Evolutionary conservation across 768 basidiomycete genomes (phyloP), one percentile per base, ranked within the genome.

Genomic region (Rubroboletus pulcherrimus): DNA sequence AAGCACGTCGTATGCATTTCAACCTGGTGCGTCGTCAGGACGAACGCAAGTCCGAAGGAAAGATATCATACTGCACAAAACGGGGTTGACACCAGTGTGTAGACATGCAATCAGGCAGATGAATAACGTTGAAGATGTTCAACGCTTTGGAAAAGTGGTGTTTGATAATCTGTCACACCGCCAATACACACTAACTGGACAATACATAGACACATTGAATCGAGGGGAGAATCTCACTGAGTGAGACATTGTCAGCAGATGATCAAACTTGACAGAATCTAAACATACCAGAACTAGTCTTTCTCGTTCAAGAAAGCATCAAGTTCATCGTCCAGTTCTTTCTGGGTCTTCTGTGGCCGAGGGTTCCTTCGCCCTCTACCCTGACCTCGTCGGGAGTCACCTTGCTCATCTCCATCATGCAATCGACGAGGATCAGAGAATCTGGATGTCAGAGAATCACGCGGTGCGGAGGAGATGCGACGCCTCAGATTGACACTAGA

Each of bases 281-380:
- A 15, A 30, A 58, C 60, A 53, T 38, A 62, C 63, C 41, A n/a
- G 14, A 44, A 48, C 67, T 63, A 78, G 55, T 76, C 71, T 61
- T 75, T 76, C 59, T 78, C 76, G 29, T 81, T 83, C 59, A 89
- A 68, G 71, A 92, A 92, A 15, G 86, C 85, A 33, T 93, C 91
- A 45, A 93, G 74, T 64, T 93, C 91, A 47, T 86, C 89, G 59
- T 93, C 91, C 37, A 93, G 75, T 62, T 93, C 89, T 71, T 87
- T 81, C 66, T 85, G 84, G 1, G 82, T 88, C 70, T 83, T 84
- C 55, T 68, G 77, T 24, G 77, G 74, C 11, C 78, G 75, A 56
- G 70, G 66, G 55, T 68, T 67, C 55, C 75, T 75, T 42, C 79
- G 73, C 38, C 74, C 70, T 53, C 73, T 64, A 62, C 71, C 64